Evolutionary conservation across 176 grass and related monocot species (phyloP), one percentile per base, ranked within the genome.

Genomic region (Lolium rigidum): DNA sequence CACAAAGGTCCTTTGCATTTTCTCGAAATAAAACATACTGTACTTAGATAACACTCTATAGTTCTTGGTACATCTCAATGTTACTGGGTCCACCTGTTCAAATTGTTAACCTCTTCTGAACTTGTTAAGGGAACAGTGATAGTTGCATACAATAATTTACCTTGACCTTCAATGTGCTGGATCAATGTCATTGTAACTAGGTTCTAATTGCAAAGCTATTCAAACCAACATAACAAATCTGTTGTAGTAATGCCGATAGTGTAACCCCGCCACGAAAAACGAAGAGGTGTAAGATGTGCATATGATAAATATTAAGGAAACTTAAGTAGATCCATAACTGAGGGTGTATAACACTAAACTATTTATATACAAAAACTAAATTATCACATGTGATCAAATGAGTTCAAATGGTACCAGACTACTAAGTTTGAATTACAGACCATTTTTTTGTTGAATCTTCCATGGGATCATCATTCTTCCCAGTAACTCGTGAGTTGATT

Each of bases 361-460:
- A 55, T 74, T 67, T 66, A 66, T 31, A 38, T 7, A 38, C 31
- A 28, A 46, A 59, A 31, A 3, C 48, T 78, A 68, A 84, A 89
- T 52, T 35, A 64, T 56, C 43, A 82, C 26, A 83, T 26, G 39
- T 31, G 48, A 81, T 62, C 72, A 80, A 64, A 51, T 51, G 66
- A 81, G 74, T 79, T 75, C 12, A 77, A 77, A 74, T 82, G 21
- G 26, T 61, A 80, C 57, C 20, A 63, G 7, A 62, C 31, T 44
- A 21, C 69, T 52, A 67, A 72, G 79, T 61, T 83, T 41, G 22
- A 57, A 87, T 82, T 86, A 87, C 90, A 65, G 70, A 98, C 95
- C 95, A 98, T 94, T 95, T 98, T 82, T 88, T 93, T 73, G 85
- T 92, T 89, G 95, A 94, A 85, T 95, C 95, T 89, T 95, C 93